Conservation (phyloP, 345 rosid genomes). For the Melaleuca quinquenervia region DNA sequence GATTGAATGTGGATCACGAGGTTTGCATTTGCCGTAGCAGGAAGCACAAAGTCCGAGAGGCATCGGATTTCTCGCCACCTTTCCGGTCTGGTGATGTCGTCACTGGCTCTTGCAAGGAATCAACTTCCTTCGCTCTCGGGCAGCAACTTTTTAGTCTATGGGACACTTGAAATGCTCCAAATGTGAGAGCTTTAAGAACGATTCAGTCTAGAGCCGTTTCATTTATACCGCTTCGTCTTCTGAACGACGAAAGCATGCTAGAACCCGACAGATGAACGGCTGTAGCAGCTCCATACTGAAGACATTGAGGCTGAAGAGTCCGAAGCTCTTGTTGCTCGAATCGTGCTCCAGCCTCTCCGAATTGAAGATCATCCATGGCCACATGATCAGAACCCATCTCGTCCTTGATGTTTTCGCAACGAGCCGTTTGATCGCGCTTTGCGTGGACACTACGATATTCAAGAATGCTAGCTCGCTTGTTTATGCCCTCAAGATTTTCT, state of each 20-base stretch:
- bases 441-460: slow-evolving; percentile 9
- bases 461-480: slow-evolving; percentile 5
- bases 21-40: background rate
- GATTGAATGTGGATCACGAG: background rate
- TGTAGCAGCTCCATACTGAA: slow-evolving; percentile 15
- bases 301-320: slow-evolving; percentile 38
- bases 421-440: slow-evolving; percentile 46
- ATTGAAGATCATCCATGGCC: slow-evolving; percentile 57
- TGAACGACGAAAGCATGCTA: background rate
- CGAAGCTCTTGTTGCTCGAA: slow-evolving; percentile 45
- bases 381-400: slow-evolving; percentile 47
- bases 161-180: background rate
- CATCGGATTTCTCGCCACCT: background rate
- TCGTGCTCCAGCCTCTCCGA: slow-evolving; percentile 35
- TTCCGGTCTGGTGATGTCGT: background rate
- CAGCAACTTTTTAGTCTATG: background rate
- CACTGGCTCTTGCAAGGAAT: background rate
- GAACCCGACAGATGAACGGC: background rate
- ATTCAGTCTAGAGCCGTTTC: background rate
- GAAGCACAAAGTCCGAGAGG: background rate
- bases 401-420: slow-evolving; percentile 44
- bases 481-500: slow-evolving; percentile 37
- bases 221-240: background rate
- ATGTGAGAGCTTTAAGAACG: background rate
- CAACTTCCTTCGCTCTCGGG: background rate